Conservation (phyloP, 1,284 basidiomycete species). For the Trichosporon coremiiforme region DNA sequence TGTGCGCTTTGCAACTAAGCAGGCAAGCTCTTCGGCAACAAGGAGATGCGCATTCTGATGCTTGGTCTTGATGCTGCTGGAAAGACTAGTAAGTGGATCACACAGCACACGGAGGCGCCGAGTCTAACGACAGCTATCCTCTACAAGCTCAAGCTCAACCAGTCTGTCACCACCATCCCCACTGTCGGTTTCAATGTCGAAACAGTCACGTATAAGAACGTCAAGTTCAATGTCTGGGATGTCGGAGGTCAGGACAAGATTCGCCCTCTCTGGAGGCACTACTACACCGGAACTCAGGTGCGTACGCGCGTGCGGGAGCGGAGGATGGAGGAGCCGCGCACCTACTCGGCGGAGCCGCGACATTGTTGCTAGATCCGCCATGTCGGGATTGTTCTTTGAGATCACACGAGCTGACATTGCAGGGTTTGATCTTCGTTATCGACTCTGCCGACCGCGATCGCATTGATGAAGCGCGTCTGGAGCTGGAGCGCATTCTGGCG, state of each 20-base stretch:
- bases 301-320: slow-evolving; percentile 21
- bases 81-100: slow-evolving; percentile 72
- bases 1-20: background rate
- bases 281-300: slow-evolving; percentile 67
- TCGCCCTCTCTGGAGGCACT: slow-evolving; percentile 92
- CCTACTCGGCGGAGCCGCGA: background rate
- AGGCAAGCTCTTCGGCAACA: slow-evolving; percentile 65
- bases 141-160: slow-evolving; percentile 99
- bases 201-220: slow-evolving; percentile 99
- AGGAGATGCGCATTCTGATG: slow-evolving; percentile 69
- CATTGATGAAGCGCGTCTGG: slow-evolving; percentile 94
- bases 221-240: slow-evolving; percentile 99
- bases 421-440: slow-evolving; percentile 67
- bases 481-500: slow-evolving; percentile 93
- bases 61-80: slow-evolving; percentile 93
- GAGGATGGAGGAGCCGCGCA: background rate
- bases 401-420: slow-evolving; percentile 49
- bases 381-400: background rate
- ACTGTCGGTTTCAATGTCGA: slow-evolving; percentile 94
- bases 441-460: slow-evolving; percentile 83
- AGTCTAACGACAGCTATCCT: slow-evolving; percentile 81
- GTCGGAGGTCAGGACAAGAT: slow-evolving; percentile 99
- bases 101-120: slow-evolving; percentile 73
- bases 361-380: background rate
- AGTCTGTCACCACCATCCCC: slow-evolving; percentile 97